Percentiles rank a stretch among this genome's conserved stretches.
phyloP scores from a whole-genome alignment of 2,329 filamentous ascomycete species.

The Epichloe baconii region DNA sequence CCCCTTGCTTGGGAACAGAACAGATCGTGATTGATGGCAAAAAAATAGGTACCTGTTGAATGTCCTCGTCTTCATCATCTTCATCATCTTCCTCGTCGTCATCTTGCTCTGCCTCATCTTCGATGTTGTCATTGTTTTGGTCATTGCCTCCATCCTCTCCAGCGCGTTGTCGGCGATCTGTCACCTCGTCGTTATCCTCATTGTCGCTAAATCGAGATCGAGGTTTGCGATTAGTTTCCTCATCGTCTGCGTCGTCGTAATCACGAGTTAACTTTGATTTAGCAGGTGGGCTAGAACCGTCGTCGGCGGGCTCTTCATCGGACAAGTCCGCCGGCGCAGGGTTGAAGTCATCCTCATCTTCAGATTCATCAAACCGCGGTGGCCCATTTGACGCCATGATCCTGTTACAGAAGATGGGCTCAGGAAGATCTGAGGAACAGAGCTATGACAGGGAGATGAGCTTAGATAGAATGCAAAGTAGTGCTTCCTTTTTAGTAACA shows the following conservation, averaged over 20 bases:
- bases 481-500: no score
- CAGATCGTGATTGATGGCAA: neutral
- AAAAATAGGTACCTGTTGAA: slow-evolving; percentile 40
- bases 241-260: slow-evolving; percentile 18
- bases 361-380: slow-evolving; percentile 45
- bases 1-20: neutral
- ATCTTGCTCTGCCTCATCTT: slow-evolving; percentile 26
- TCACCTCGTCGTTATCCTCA: slow-evolving; percentile 29
- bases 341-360: slow-evolving; percentile 84
- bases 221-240: slow-evolving; percentile 17
- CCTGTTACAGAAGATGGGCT: neutral
- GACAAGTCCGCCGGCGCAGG: slow-evolving; percentile 62
- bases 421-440: neutral
- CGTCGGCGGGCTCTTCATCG: slow-evolving; percentile 39
- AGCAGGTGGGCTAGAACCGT: slow-evolving; percentile 21
- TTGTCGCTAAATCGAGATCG: slow-evolving; percentile 18
- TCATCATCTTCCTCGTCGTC: slow-evolving; percentile 42
- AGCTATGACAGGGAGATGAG: neutral
- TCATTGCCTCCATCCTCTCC: slow-evolving; percentile 16
- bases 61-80: slow-evolving; percentile 52
- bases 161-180: neutral
- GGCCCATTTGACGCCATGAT: slow-evolving; percentile 35
- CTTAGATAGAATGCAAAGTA: no score
- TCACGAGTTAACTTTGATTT: slow-evolving; percentile 21
- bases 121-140: slow-evolving; percentile 21